phyloP scores from a whole-genome alignment of 176 grass and related monocot species.

The Pontederia paniculata region DNA sequence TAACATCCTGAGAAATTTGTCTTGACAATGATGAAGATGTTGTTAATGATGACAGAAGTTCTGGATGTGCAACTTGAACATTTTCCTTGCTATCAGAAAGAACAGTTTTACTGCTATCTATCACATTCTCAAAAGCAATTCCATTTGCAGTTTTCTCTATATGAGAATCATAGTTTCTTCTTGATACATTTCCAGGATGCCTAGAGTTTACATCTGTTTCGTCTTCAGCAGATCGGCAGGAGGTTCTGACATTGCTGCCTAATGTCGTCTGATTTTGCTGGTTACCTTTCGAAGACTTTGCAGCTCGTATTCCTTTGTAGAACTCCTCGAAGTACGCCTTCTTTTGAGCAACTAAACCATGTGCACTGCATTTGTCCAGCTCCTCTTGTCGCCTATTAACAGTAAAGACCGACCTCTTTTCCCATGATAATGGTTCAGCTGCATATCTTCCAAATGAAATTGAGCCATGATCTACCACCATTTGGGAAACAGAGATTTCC shows the following conservation, averaged over 20 bases:
- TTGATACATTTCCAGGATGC: neutral
- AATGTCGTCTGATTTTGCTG: constrained; percentile 10
- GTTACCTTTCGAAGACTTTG: constrained; percentile 32
- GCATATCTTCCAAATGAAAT: constrained; percentile 77
- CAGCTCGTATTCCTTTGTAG: constrained; percentile 39
- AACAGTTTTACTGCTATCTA: neutral
- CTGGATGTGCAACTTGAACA: too few relatives aligned
- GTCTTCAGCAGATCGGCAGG: neutral
- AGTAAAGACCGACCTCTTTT: constrained; percentile 59
- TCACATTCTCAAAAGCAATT: neutral
- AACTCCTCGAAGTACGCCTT: constrained; percentile 93
- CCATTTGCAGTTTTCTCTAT: neutral
- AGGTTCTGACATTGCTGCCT: neutral
- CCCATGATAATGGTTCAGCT: constrained; percentile 61
- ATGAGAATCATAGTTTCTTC: neutral
- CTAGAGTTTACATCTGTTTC: neutral
- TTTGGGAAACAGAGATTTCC: constrained; percentile 42
- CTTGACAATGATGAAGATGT: neutral
- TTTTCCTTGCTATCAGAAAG: too few relatives aligned
- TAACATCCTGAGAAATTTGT: neutral
- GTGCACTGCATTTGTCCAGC: constrained; percentile 40
- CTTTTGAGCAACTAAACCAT: constrained; percentile 76
- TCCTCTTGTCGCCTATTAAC: constrained; percentile 61
- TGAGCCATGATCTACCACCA: constrained; percentile 57
- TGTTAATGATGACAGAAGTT: neutral